Percentiles rank a stretch among this genome's conserved stretches.
Conservation (phyloP, 2,329 filamentous ascomycete genomes). For the Neopestalotiopsis sp. region DNA sequence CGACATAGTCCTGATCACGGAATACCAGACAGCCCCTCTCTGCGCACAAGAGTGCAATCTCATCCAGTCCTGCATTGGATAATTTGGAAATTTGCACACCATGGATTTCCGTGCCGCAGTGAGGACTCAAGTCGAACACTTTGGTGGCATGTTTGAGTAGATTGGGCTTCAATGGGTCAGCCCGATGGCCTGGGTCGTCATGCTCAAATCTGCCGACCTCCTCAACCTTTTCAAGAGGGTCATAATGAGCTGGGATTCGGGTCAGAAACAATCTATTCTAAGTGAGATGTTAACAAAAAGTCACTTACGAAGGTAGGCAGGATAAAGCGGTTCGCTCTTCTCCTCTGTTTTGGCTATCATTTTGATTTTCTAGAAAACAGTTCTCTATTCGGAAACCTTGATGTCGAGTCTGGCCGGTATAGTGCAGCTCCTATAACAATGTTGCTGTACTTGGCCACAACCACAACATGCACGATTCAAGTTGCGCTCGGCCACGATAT, state of each 20-base stretch:
- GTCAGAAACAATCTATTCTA: neutral
- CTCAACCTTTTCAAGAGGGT: slow-evolving; percentile 30
- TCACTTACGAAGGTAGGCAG: slow-evolving; percentile 1
- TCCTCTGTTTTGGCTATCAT: slow-evolving; percentile 2
- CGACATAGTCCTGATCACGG: slow-evolving; percentile 25
- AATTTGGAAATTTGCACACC: slow-evolving; percentile 28
- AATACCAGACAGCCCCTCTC: slow-evolving; percentile 27
- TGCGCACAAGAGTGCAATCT: slow-evolving; percentile 28
- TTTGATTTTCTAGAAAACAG: neutral
- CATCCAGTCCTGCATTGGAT: slow-evolving; percentile 23
- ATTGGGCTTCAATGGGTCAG: slow-evolving; percentile 28
- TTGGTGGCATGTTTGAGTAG: slow-evolving; percentile 27
- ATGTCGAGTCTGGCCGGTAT: neutral
- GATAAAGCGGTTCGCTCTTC: neutral
- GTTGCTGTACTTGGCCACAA: neutral
- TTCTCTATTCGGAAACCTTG: neutral
- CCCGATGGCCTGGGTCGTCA: slow-evolving; percentile 30
- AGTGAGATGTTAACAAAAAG: neutral
- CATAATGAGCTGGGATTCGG: slow-evolving; percentile 25
- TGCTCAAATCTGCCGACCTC: slow-evolving; percentile 30
- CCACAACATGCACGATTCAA: neutral
- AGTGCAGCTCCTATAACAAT: neutral
- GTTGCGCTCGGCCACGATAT: neutral
- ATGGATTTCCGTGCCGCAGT: slow-evolving; percentile 30
- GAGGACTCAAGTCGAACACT: slow-evolving; percentile 31